Base-by-base conservation (phyloP, 306 rosid genomes). In the Ormosia emarginata region DNA sequence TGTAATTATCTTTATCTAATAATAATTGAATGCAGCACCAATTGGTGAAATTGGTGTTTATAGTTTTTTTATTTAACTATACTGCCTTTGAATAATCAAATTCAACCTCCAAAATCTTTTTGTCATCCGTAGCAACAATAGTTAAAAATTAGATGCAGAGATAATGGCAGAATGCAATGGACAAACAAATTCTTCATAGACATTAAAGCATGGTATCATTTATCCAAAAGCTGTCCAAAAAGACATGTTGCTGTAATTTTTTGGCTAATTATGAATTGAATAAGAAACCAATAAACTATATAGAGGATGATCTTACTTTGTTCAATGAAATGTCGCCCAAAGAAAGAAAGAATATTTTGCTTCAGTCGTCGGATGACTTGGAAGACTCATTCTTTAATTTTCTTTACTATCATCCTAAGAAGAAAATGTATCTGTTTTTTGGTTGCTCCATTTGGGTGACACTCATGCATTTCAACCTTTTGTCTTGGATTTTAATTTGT, bases 261-360 rank as follows among this genome's bases (percentile, higher is more conserved):
- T 59, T 58, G 13, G n/a, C 13, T 8, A n/a, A 46, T n/a, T 59
- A 47, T 59, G 84, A 71, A 53, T 17, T 41, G 46, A 53, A 4
- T 29, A 18, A 30, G 15, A 39, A 55, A 78, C 65, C n/a, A 36
- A 44, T 18, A 5, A 39, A 44, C 66, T 57, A 32, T 12, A 43
- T 4, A n/a, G 7, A 36, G 34, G 97, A 91, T 1, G 94, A 93
- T 87, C 97, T 93, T 67, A 90, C 91, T 56, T 86, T 93, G 90
- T 93, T 93, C 87, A 88, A 71, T 64, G 97, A 93, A 61, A 89
- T 91, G 97, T 93, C 89, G 75, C 78, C 87, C 58, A 86, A 90
- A 53, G 98, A 91, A 80, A 83, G 78, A 56, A 92, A 90, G 70
- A 78, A 17, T n/a, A n/a, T n/a, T n/a, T n/a, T n/a, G n/a, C n/a